Conservation (phyloP, 805 yeast species). For the Kockiozyma suomiensis region DNA sequence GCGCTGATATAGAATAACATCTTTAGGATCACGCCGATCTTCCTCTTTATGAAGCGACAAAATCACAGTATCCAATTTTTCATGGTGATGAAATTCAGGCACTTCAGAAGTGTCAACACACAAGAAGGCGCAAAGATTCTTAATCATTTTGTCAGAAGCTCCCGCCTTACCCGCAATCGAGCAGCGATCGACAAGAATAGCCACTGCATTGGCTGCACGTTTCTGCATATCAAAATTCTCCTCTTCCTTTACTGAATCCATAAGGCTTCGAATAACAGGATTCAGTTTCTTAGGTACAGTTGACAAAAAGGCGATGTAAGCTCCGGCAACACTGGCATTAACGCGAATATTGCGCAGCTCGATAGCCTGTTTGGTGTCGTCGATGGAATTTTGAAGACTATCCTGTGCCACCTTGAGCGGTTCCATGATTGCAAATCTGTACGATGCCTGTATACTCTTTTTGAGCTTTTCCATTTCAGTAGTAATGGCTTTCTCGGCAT, state of each 20-base stretch:
- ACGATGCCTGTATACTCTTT: conserved; percentile 63
- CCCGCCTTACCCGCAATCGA: conserved; percentile 59
- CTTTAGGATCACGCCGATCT: conserved; percentile 59
- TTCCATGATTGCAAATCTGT: conserved; percentile 69
- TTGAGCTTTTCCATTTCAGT: conserved; percentile 69
- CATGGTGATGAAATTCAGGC: conserved; percentile 81
- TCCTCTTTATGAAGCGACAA: conserved; percentile 81
- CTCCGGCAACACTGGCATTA: conserved; percentile 75
- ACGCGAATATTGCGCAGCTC: conserved; percentile 54
- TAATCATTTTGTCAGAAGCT: conserved; percentile 85
- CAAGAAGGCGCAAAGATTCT: conserved; percentile 85
- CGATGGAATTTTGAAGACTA: conserved; percentile 65
- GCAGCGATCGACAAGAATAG: conserved; percentile 64
- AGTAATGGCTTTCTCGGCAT: conserved; percentile 69
- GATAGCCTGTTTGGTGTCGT: conserved; percentile 62
- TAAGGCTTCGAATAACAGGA: conserved; percentile 82
- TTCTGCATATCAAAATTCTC: conserved; percentile 64
- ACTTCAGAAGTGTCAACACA: conserved; percentile 96
- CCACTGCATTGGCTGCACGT: conserved; percentile 69
- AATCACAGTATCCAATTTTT: conserved; percentile 55
- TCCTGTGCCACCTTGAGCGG: conserved; percentile 78
- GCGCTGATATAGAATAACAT: conserved; percentile 59
- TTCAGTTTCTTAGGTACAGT: conserved; percentile 81
- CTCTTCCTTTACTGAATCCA: conserved; percentile 89
- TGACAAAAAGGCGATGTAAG: conserved; percentile 57